Conservation (phyloP, 371 early-diverging fungal genomes). For the Amoeboradix gromovi region DNA sequence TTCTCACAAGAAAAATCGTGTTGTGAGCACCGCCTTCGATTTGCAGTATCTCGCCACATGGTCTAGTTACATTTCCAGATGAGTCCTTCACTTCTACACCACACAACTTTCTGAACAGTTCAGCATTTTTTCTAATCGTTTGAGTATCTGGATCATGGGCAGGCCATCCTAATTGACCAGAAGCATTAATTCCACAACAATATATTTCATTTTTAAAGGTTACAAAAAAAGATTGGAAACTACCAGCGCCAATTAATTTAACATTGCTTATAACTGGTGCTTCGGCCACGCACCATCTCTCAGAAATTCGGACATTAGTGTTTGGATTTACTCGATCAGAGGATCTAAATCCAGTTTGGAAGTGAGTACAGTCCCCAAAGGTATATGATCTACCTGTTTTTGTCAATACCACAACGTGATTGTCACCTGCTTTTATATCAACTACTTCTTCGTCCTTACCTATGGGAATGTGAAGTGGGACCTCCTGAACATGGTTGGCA, state of each 20-base stretch:
- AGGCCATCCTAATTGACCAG: not conserved
- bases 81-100: too few species aligned
- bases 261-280: not conserved
- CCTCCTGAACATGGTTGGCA: not conserved
- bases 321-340: not conserved
- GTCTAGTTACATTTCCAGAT: not conserved
- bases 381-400: not conserved
- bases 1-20: not conserved
- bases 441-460: not conserved
- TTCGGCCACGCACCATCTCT: not conserved
- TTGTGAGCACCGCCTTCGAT: not conserved
- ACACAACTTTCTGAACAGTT: too few species aligned
- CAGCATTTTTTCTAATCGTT: not conserved
- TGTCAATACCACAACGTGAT: not conserved
- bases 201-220: not conserved
- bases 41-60: not conserved
- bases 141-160: not conserved
- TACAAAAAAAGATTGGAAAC: not conserved
- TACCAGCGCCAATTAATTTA: not conserved
- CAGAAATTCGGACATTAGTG: too few species aligned
- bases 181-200: not conserved
- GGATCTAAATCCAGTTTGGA: not conserved
- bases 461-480: not conserved
- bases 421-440: not conserved
- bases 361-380: not conserved